Percentiles rank a stretch among this genome's conserved stretches.
Evolutionary conservation across 352 stramenopile genomes (phyloP).

Genomic region (Globisporangium nagaii): DNA sequence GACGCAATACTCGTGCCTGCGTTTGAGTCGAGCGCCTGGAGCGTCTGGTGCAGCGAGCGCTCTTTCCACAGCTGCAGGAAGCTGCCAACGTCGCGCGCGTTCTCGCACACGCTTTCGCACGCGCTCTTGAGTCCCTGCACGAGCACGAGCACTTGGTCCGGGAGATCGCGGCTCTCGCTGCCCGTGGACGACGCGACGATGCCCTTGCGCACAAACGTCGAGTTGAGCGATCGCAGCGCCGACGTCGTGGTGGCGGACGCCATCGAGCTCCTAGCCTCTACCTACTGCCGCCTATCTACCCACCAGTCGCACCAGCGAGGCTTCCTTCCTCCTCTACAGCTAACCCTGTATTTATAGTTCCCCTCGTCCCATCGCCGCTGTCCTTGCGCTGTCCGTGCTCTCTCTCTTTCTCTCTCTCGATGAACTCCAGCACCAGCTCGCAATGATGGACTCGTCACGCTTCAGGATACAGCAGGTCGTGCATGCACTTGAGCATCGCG

Average conservation of each 20-base stretch:
- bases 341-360: no score
- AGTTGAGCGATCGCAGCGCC: conserved; percentile 21
- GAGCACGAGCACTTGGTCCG: conserved; percentile 6
- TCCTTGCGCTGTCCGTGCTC: no score
- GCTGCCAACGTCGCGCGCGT: conserved; percentile 15
- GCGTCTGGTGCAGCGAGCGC: conserved; percentile 44
- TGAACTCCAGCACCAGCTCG: no score
- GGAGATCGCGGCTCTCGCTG: background rate
- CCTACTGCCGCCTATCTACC: no score
- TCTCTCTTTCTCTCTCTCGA: no score
- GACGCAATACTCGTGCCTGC: background rate
- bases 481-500: conserved; percentile 15
- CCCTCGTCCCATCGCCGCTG: no score
- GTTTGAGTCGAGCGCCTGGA: conserved; percentile 33
- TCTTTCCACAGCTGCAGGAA: conserved; percentile 58
- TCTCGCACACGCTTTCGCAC: conserved; percentile 8
- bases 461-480: conserved; percentile 13
- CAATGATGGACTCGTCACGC: no score
- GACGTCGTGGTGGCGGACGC: background rate
- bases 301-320: no score
- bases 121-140: conserved; percentile 14
- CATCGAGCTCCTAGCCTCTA: background rate
- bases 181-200: conserved; percentile 16
- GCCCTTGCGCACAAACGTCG: conserved; percentile 26
- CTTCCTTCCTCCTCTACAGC: no score